Evolutionary conservation across 2,329 filamentous ascomycete genomes (phyloP).

Genomic region (Botrytis cinerea): DNA sequence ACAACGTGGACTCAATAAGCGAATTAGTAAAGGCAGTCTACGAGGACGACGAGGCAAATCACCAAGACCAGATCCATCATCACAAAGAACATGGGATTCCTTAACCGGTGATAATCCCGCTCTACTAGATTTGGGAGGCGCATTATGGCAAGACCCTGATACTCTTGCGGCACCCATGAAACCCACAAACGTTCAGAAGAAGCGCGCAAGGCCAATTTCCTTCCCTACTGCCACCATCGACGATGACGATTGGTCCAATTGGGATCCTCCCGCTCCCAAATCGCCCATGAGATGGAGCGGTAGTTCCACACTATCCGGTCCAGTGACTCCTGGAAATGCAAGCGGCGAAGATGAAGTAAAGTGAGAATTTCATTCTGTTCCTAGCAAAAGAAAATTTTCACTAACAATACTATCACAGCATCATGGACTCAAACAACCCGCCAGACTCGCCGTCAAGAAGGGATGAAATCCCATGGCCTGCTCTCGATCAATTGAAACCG

Average conservation of each 20-base stretch:
- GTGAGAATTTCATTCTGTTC: conserved; percentile 30
- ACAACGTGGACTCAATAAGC: conserved; percentile 36
- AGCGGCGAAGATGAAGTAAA: conserved; percentile 34
- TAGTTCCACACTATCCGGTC: conserved; percentile 41
- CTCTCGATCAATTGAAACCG: conserved; percentile 56
- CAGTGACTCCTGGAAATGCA: conserved; percentile 35
- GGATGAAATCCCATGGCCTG: conserved; percentile 45
- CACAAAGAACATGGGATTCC: conserved; percentile 38
- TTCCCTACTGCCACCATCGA: conserved; percentile 44
- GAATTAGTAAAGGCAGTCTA: conserved; percentile 44
- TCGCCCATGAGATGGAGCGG: conserved; percentile 63
- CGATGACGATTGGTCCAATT: conserved; percentile 64
- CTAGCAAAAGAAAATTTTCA: conserved; percentile 29
- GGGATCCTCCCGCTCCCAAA: conserved; percentile 58
- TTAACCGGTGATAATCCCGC: conserved; percentile 35
- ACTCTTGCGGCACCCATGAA: conserved; percentile 26
- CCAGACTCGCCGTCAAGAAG: conserved; percentile 33
- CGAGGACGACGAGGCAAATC: conserved; percentile 30
- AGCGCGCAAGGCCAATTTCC: conserved; percentile 33
- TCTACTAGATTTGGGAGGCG: conserved; percentile 32
- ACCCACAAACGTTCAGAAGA: conserved; percentile 31
- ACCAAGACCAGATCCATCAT: conserved; percentile 27
- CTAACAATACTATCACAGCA: conserved; percentile 12
- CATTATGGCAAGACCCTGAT: conserved; percentile 27
- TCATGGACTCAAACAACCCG: conserved; percentile 29